Conservation (phyloP, 179 eudicot genomes). For the Sideroxylon spinosum region DNA sequence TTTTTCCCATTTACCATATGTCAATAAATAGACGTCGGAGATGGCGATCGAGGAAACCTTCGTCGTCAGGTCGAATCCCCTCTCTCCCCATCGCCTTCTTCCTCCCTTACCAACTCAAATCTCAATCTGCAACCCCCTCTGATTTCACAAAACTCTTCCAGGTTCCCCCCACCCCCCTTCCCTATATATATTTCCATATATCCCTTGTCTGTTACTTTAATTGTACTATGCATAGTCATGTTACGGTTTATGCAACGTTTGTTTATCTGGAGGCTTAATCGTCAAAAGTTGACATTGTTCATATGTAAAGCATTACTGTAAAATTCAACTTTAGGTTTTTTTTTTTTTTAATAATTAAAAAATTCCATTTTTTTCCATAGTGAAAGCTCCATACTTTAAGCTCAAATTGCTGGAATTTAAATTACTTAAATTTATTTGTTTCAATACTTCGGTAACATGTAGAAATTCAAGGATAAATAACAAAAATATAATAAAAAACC, state of each 20-base stretch:
- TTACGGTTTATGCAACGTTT: not conserved
- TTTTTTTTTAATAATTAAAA: not conserved
- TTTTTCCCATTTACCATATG: too few relatives aligned
- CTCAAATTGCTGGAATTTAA: not conserved
- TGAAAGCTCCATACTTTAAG: not conserved
- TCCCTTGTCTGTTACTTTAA: not conserved
- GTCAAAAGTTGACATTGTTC: too few relatives aligned
- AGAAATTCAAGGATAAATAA: not conserved
- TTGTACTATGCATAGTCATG: not conserved
- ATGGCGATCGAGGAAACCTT: not conserved
- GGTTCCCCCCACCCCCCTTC: not conserved
- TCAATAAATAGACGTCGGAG: constrained; percentile 14
- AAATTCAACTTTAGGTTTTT: too few relatives aligned
- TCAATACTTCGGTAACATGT: not conserved
- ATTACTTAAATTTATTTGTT: not conserved
- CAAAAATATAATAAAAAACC: not conserved
- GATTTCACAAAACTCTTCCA: constrained; percentile 4
- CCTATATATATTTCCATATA: not conserved
- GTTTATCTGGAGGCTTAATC: too few relatives aligned
- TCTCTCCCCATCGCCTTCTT: not conserved
- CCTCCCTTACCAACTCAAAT: constrained; percentile 8
- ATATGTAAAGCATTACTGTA: too few relatives aligned
- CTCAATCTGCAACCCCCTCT: constrained; percentile 10
- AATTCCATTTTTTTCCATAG: too few relatives aligned
- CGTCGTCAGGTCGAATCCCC: not conserved